Base-by-base conservation (phyloP, 768 basidiomycete genomes). In the Suillus luteus region DNA sequence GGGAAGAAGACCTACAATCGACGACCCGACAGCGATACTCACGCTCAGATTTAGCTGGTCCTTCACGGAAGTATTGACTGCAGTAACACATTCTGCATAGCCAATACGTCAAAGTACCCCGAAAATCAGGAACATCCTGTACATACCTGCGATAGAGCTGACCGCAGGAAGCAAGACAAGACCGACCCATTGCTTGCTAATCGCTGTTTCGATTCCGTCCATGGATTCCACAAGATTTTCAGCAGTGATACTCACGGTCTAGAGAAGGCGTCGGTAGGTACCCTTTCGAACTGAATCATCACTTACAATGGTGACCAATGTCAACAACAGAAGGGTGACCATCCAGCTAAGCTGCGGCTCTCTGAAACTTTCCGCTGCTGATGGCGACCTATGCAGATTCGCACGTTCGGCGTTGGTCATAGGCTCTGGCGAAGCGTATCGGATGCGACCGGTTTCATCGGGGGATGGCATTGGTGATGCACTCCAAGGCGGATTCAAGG, bases 131-230 rank as follows among this genome's bases (percentile, higher is more conserved):
- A 19, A 5, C 17, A 40, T 31, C 10, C 2, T n/a, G 5, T n/a
- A 63, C 76, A 49, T 54, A 90, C 91, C 91, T 71, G 92, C 90
- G 40, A 93, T 80, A 15, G 89, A 90, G 40, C 86, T 90, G 46
- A 96, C 90, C 19, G 89, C 88, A 3, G 96, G 96, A 11, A 98
- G 83, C 15, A 99, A 73, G 68, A 99, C 93, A 41, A 98, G 78
- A 17, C 89, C 95, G 63, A 96, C 83, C 88, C 93, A 99, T 73
- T 95, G 91, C 67, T 92, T 91, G 71, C 86, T 89, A 65, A 99
- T 85, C 4, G 80, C 80, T 22, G 70, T 76, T 1, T 90, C 89
- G 60, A 96, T 80, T 44, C 86, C 88, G 71, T 94, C 85, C 85
- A 97, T 93, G 9, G 91, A 88, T 70, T 86, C 87, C 9, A 98